Conservation (phyloP, 1,284 basidiomycete genomes). For the Ustilago hordei region DNA sequence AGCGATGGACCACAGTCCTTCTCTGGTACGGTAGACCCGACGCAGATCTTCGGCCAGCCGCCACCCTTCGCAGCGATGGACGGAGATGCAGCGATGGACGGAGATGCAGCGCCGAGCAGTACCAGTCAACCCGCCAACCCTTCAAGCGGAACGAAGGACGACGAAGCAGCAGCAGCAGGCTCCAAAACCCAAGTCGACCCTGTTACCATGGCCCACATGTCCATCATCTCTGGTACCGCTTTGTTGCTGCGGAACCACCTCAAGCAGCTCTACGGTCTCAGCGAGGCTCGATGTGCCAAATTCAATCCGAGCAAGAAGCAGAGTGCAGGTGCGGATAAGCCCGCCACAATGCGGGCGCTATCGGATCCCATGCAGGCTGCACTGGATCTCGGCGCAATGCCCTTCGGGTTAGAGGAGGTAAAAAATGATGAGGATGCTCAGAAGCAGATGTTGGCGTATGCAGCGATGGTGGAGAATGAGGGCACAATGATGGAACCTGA, state of each 20-base stretch:
- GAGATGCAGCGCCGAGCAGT: background rate
- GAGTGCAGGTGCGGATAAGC: conserved; percentile 54
- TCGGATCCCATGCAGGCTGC: conserved; percentile 49
- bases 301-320: conserved; percentile 56
- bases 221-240: conserved; percentile 49
- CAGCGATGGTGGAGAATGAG: conserved; percentile 50
- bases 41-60: conserved; percentile 22
- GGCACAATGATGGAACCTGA: conserved; percentile 58
- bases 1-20: conserved; percentile 16
- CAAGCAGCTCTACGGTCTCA: conserved; percentile 58
- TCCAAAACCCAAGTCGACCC: conserved; percentile 22
- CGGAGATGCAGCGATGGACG: background rate
- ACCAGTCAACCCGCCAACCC: conserved; percentile 8
- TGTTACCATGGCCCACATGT: conserved; percentile 47
- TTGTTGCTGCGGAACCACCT: conserved; percentile 62
- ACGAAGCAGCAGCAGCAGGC: conserved; percentile 14
- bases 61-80: background rate
- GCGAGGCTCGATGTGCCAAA: conserved; percentile 58
- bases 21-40: conserved; percentile 28
- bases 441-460: conserved; percentile 51
- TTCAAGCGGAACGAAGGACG: conserved; percentile 4
- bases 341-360: conserved; percentile 46
- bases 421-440: conserved; percentile 44
- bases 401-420: conserved; percentile 35
- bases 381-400: conserved; percentile 40